Percentiles rank a stretch among this genome's conserved stretches.
Evolutionary conservation across 2,329 filamentous ascomycete genomes (phyloP).

Genomic region (Colletotrichum musae): DNA sequence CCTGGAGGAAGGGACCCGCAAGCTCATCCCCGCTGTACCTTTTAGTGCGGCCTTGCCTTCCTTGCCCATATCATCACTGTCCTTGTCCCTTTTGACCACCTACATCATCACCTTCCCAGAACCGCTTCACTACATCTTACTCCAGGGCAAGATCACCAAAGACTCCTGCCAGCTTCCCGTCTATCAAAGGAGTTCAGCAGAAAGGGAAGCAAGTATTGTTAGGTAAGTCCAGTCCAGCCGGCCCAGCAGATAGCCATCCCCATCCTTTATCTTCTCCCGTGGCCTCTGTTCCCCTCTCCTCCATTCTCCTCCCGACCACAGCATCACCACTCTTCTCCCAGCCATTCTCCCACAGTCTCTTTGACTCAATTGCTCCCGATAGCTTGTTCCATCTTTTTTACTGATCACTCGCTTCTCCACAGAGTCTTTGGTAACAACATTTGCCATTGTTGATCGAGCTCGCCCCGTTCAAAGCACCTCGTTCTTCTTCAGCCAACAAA

Average conservation of each 20-base stretch:
- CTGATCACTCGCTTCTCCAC: conserved; percentile 68
- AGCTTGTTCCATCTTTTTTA: conserved; percentile 73
- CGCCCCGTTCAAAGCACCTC: conserved; percentile 45
- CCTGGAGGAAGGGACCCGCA: background rate
- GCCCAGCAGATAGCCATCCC: conserved; percentile 24
- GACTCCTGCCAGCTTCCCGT: conserved; percentile 18
- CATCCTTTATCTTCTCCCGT: conserved; percentile 46
- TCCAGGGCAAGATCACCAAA: background rate
- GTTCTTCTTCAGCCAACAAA: conserved; percentile 39
- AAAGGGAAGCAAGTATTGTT: conserved; percentile 34
- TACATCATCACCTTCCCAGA: conserved; percentile 21
- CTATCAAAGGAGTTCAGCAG: background rate
- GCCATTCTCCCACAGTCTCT: conserved; percentile 55
- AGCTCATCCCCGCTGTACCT: conserved; percentile 3
- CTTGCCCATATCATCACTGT: conserved; percentile 15
- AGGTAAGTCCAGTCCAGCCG: conserved; percentile 21
- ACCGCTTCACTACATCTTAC: conserved; percentile 2
- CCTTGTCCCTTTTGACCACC: conserved; percentile 5
- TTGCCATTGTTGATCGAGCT: conserved; percentile 49
- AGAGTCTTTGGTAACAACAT: conserved; percentile 67
- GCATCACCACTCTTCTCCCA: conserved; percentile 58
- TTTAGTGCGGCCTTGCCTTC: background rate
- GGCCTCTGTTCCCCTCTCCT: conserved; percentile 46
- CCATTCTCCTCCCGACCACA: conserved; percentile 50
- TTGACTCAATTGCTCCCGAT: conserved; percentile 65